Evolutionary conservation across 257 asterid species (phyloP).

Genomic region (Rhazya stricta): DNA sequence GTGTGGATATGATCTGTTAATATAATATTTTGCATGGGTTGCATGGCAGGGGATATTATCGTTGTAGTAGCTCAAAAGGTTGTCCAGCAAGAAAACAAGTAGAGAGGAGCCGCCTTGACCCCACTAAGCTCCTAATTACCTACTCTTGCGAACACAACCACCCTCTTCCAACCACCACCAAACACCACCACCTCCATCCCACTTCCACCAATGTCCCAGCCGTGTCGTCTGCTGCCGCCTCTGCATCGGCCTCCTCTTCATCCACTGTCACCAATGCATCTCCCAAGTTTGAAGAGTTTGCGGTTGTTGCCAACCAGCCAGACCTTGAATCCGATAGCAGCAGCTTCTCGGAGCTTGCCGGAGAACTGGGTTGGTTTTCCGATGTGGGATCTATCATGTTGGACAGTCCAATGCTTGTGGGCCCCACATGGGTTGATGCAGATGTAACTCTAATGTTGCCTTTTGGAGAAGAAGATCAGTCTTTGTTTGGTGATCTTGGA

Average conservation of each 20-base stretch:
- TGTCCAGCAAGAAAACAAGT: conserved; percentile 89
- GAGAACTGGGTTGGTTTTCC: conserved; percentile 67
- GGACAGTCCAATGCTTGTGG: conserved; percentile 47
- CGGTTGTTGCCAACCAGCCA: conserved; percentile 32
- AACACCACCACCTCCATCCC: conserved; percentile 37
- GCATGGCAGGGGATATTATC: conserved; percentile 68
- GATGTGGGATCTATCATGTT: conserved; percentile 44
- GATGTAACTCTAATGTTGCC: conserved; percentile 48
- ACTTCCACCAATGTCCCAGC: conserved; percentile 8
- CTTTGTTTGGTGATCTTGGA: conserved; percentile 67
- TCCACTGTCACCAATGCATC: conserved; percentile 1
- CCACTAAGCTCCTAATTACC: conserved; percentile 67
- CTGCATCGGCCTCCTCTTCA: conserved; percentile 18
- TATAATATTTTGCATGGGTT: conserved; percentile 26
- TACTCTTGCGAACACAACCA: conserved; percentile 67
- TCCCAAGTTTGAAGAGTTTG: conserved; percentile 26
- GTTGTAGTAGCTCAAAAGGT: conserved; percentile 80
- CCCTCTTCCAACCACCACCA: conserved; percentile 42
- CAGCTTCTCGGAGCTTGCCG: conserved; percentile 46
- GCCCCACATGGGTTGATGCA: conserved; percentile 41
- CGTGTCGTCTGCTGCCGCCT: conserved; percentile 8
- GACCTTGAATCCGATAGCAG: conserved; percentile 36
- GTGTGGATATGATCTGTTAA: background rate
- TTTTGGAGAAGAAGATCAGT: conserved; percentile 66
- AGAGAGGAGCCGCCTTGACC: conserved; percentile 69